phyloP scores from a whole-genome alignment of 768 basidiomycete genomes.

The Xerocomellus amylosporus region DNA sequence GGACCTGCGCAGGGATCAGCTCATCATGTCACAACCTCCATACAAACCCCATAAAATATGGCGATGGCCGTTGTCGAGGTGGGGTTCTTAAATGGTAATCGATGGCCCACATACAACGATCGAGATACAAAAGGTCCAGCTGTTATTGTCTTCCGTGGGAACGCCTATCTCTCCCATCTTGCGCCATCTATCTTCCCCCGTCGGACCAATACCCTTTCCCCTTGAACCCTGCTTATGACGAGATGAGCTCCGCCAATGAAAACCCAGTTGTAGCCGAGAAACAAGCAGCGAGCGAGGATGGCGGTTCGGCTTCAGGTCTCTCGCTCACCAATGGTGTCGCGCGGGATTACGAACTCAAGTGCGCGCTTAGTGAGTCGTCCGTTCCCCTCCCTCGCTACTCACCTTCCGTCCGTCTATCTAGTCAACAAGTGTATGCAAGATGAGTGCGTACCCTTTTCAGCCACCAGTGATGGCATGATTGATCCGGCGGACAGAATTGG shows the following conservation, averaged over 20 bases:
- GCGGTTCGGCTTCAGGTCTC: not conserved
- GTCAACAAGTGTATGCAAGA: slow-evolving; percentile 48
- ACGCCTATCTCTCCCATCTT: slow-evolving; percentile 4
- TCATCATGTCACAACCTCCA: not conserved
- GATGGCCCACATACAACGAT: not conserved
- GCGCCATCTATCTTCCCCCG: not conserved
- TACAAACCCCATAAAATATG: not conserved
- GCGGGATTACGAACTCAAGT: slow-evolving; percentile 35
- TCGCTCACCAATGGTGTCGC: slow-evolving; percentile 25
- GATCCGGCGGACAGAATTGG: slow-evolving; percentile 38
- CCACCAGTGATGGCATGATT: slow-evolving; percentile 1
- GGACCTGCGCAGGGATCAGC: not conserved
- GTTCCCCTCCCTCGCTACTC: not conserved
- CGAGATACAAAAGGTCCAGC: slow-evolving; percentile 15
- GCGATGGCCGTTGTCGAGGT: not conserved
- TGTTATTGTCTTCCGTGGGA: slow-evolving; percentile 12
- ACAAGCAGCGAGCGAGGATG: slow-evolving; percentile 14
- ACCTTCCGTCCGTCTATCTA: slow-evolving; percentile 11
- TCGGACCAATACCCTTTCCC: not conserved
- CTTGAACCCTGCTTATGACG: not conserved
- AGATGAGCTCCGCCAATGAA: slow-evolving; percentile 1
- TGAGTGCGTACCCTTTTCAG: slow-evolving; percentile 33
- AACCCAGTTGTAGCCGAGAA: slow-evolving; percentile 20
- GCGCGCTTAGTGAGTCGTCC: slow-evolving; percentile 27
- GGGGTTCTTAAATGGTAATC: slow-evolving; percentile 1